Base-by-base conservation (phyloP, 108 stramenopile species). In the Nannochloropsis oceanica region DNA sequence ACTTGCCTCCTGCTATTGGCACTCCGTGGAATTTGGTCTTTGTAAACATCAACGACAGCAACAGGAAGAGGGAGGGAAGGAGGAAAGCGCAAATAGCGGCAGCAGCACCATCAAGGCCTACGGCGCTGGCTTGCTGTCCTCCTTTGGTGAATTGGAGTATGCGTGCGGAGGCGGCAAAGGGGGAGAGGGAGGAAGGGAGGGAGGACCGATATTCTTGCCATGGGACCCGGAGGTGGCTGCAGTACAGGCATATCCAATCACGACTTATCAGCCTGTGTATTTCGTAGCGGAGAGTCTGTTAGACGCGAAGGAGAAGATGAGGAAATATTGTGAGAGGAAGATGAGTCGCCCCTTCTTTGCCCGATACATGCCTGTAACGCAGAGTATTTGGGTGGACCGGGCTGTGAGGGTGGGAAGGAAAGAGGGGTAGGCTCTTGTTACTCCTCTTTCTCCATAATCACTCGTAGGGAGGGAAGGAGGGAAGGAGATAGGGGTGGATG, bases 81-180 rank as follows among this genome's bases (percentile, higher is more conserved):
- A 90, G 42, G 42, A 82, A 42, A 20, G 22, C 18, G 81, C n/a
- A 8, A 82, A 42, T 11, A 22, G 2, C 0, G 10, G 22, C 2
- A n/a, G 22, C n/a, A n/a, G 22, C 9, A 9, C 22, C 59, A 73
- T 84, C 87, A 96, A 97, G 90, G 98, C 98, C 0, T 97, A 97
- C 84, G 98, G 98, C 13, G 98, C 98, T 24, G 98, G 98, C 11
- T 88, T 99, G 73, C 91, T 99, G 2, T 95, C 95, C 20, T 94
- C 93, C 25, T 99, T 95, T 90, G 96, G 96, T 26, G 98, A 99
- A 89, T 86, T 99, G 44, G 95, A 96, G 91, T 96, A 97, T 87
- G 92, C 98, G 1, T 97, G 96, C 88, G 87, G 87, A 80, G 91
- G 89, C 27, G 83, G 87, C 26, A 86, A 91, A 50, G 90, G 89